Percentiles rank a stretch among this genome's conserved stretches.
These are phyloP conservation scores for Rhodotorula graminis DNA, from an alignment of 768 basidiomycete species.

Conservation along the genomic window DNA sequence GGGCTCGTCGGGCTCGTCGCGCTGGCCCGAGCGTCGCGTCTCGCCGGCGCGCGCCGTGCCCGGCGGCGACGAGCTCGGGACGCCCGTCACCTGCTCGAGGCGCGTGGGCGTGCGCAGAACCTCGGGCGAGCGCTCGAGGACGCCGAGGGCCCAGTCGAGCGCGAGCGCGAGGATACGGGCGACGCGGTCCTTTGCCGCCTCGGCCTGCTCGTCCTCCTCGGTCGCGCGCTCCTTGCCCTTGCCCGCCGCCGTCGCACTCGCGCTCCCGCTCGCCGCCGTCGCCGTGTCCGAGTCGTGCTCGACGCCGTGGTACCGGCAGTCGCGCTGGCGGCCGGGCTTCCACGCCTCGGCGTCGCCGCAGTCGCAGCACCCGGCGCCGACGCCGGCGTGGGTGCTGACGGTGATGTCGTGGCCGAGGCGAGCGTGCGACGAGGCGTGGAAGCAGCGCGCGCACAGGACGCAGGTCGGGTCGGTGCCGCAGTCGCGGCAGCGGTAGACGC, in stretches of 20 bases:
- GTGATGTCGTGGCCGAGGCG: conserved; percentile 73
- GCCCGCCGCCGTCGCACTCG: too few relatives aligned
- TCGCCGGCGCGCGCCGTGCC: background rate
- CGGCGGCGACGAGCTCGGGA: background rate
- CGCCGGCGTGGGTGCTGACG: conserved; percentile 84
- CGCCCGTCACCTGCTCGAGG: conserved; percentile 12
- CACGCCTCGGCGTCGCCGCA: conserved; percentile 90
- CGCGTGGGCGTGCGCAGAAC: background rate
- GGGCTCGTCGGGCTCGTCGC: too few relatives aligned
- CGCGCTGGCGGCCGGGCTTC: conserved; percentile 63
- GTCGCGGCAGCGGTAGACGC: conserved; percentile 91
- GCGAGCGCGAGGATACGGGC: conserved; percentile 1
- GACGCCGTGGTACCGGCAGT: conserved; percentile 62
- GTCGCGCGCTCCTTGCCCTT: conserved; percentile 10
- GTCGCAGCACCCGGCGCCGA: conserved; percentile 71
- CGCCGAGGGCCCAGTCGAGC: conserved; percentile 35
- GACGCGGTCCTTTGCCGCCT: conserved; percentile 2
- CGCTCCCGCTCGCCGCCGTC: background rate
- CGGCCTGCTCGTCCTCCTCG: background rate
- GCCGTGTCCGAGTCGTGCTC: background rate
- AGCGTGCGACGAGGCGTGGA: conserved; percentile 76
- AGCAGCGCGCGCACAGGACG: conserved; percentile 84
- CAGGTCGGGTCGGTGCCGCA: conserved; percentile 85
- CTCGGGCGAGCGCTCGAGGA: conserved; percentile 21
- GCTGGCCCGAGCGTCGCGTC: too few relatives aligned